Evolutionary conservation across 176 grass and related monocot genomes (phyloP), one percentile per base, ranked within the genome.

Genomic region (Eragrostis nindensis): DNA sequence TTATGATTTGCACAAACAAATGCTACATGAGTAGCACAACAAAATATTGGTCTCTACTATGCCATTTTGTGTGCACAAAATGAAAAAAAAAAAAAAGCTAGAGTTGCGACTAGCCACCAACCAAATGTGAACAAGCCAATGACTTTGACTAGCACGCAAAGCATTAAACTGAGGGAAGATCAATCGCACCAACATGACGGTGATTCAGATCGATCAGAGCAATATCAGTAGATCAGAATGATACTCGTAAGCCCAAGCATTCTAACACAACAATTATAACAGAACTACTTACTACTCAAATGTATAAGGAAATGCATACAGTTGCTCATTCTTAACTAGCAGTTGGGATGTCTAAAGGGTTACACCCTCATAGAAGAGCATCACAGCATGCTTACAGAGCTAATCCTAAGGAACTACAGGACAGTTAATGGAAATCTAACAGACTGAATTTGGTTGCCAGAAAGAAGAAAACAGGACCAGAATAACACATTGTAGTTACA

Each of bases 51-150:
- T 44, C 43, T 44, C 43, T 5, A 44, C 43, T 11, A 44, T 44
- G 43, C 1, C 43, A 44, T 44, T 44, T 6, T 44, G 43, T 44
- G 43, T 11, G 9, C 43, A 44, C 43, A 44, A 44, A 44, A 44
- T 44, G 6, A 5, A 44, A 44, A 36, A 36, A 44, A 7, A 44
- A 40, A 1, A 42, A 43, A 21, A 57, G 52, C n/a, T 57, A 40
- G 50, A 74, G 48, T 73, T 36, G 47, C 53, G 17, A 74, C 17
- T 29, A 73, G 29, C 49, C 46, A 53, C 44, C 46, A 71, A 71
- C 45, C 45, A 30, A 19, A 46, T 14, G 18, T 72, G 29, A 74
- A 73, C 46, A 73, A 15, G 11, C 11, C 27, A n/a, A 7, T 70
- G 13, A 24, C 42, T 48, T 11, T 42, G 72, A 59, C 13, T 27